Base-by-base conservation (phyloP, 2,329 filamentous ascomycete genomes). In the Penicillium carneum region DNA sequence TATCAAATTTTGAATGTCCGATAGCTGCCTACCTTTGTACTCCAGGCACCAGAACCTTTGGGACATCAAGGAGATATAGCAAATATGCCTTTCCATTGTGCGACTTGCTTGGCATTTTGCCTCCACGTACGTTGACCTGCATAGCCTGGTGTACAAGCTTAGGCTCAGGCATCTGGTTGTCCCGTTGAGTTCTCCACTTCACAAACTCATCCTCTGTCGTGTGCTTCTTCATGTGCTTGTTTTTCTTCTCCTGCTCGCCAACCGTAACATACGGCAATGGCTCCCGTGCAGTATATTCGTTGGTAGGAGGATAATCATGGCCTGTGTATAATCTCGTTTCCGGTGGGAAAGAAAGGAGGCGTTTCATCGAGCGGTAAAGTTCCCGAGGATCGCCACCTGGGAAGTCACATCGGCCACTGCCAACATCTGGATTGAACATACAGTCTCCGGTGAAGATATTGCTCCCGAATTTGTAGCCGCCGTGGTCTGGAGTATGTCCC, bases 401-500 rank as follows among this genome's bases (percentile, higher is more conserved):
- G 56, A 86, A 86, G 59, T 86, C 84, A 48, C 81, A 83, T 1
- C 84, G 75, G 0, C 83, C 83, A 0, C 79, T 80, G 11, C 83
- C 83, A 18, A 85, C 75, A 49, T 85, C 83, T 0, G 77, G 74
- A 51, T 84, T 75, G 63, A 86, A 85, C 33, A 86, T 73, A 0
- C 81, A 83, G 59, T 86, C 83, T 0, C 83, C 84, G 4, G 77
- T 80, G 46, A 86, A 85, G 0, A 86, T 77, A 23, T 71, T 71
- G 11, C 51, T 50, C 7, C 83, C 84, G 52, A 88, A 82, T 36
- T 76, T 72, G 62, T 89, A 89, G 0, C 86, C 86, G 14, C 87
- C 67, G 57, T 88, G 85, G 63, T 88, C 86, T 0, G 86, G 84
- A 0, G 86, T 88, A 64, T 88, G 85, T 0, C 86, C 86, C 0